A percentile compares a stretch with the other conserved stretches of the same genome.
Conservation (phyloP, 306 rosid species). For the Quercus bicolor region DNA sequence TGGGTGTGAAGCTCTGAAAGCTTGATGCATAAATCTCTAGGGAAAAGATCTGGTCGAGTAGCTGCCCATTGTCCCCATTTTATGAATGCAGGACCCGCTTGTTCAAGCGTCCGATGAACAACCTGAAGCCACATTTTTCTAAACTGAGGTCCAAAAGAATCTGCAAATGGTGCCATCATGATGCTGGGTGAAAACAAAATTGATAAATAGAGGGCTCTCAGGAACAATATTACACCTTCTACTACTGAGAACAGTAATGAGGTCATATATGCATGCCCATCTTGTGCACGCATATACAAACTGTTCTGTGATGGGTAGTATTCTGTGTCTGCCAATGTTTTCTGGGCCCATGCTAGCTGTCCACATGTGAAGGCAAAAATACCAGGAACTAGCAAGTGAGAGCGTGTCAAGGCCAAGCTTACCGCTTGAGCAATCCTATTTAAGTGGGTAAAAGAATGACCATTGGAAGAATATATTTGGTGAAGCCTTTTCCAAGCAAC, state of each 20-base stretch:
- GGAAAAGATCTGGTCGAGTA: constrained; percentile 96
- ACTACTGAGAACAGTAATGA: constrained; percentile 45
- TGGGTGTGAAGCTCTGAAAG: constrained; percentile 86
- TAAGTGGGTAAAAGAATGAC: constrained; percentile 45
- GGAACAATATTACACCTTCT: constrained; percentile 57
- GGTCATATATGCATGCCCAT: constrained; percentile 67
- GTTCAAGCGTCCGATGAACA: constrained; percentile 77
- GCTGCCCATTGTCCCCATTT: constrained; percentile 99
- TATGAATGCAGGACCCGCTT: constrained; percentile 94
- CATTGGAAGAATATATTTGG: constrained; percentile 43
- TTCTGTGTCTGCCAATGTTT: constrained; percentile 44
- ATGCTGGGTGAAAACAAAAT: constrained; percentile 85
- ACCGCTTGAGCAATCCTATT: constrained; percentile 79
- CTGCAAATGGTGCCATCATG: constrained; percentile 82
- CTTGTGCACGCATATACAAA: constrained; percentile 67
- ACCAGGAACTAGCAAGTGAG: constrained; percentile 75
- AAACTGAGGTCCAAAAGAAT: constrained; percentile 59
- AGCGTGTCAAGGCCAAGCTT: constrained; percentile 73
- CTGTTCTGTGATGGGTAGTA: constrained; percentile 45
- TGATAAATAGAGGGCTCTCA: constrained; percentile 74
- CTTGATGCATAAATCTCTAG: constrained; percentile 78
- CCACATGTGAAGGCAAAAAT: constrained; percentile 74
- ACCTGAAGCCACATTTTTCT: constrained; percentile 78
- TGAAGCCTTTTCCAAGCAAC: constrained; percentile 66
- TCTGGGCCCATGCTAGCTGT: constrained; percentile 75